Percentiles rank a stretch among this genome's conserved stretches.
Evolutionary conservation across 1,139 yeast species (phyloP).

Genomic region (Saccharomyces hybrid): DNA sequence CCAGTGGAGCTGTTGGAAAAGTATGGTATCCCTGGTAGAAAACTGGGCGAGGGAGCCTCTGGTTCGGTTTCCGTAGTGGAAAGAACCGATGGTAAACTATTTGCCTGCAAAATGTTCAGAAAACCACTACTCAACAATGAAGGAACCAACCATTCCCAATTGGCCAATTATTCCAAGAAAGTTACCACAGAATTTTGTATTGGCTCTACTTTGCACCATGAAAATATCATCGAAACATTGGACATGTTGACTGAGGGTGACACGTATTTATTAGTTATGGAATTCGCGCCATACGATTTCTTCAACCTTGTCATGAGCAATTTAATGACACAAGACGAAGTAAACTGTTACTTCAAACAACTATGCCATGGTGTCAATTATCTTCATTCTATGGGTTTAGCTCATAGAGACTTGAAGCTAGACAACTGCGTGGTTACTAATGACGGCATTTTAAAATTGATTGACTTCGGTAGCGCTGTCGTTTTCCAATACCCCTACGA

Average conservation of each 20-base stretch:
- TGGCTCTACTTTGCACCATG: conserved; percentile 54
- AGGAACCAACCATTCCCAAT: conserved; percentile 19
- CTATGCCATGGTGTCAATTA: conserved; percentile 53
- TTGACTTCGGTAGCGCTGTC: conserved; percentile 74
- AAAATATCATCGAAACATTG: conserved; percentile 55
- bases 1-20: conserved; percentile 37
- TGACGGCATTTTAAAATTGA: conserved; percentile 57
- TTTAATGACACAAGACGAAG: conserved; percentile 49
- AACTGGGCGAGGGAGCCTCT: conserved; percentile 69
- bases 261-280: conserved; percentile 60
- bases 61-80: conserved; percentile 62
- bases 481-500: conserved; percentile 43
- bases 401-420: conserved; percentile 68
- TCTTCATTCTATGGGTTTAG: conserved; percentile 60
- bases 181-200: conserved; percentile 61
- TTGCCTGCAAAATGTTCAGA: conserved; percentile 66
- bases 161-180: conserved; percentile 49
- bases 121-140: conserved; percentile 14
- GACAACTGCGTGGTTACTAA: conserved; percentile 68
- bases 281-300: conserved; percentile 66
- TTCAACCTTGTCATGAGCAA: conserved; percentile 74
- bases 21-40: conserved; percentile 55
- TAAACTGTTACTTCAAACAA: conserved; percentile 63
- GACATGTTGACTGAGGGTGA: conserved; percentile 51
- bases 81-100: conserved; percentile 43